Base-by-base conservation (phyloP, 257 asterid genomes). In the Primulina eburnea region DNA sequence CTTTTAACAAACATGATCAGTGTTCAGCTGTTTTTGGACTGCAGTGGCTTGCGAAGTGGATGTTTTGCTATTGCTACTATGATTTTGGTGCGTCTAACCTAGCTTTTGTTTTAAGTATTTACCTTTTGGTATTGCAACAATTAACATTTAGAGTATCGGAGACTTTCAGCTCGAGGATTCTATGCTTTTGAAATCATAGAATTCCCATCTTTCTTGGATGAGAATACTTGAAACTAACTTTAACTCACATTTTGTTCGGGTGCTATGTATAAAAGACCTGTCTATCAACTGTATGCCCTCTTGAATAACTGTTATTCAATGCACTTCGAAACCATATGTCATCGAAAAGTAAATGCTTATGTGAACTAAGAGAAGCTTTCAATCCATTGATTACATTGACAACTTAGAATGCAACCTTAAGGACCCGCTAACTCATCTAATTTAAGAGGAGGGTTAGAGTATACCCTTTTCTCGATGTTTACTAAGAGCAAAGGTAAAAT, bases 11-110 rank as follows among this genome's bases (percentile, higher is more conserved):
- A 26, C 9, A n/a, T 78, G 67, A 68, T 30, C 34, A 32, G n/a
- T 33, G 68, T 30, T 72, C 55, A 65, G 18, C 56, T 68, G 67
- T 64, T 79, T 73, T 47, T 75, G 71, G 24, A 81, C 26, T 75
- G 81, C 83, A 84, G 87, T 62, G 89, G 89, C 65, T 64, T 84
- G 83, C 87, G 87, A 60, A 80, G 85, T 73, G 85, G 87, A 67
- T 79, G 85, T 71, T 84, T 84, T 52, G 89, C 87, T 62, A 60
- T 80, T 65, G 85, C 85, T 60, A 84, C 82, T 74, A 74, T 64
- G 67, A 82, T 80, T 37, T 66, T 84, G 87, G 89, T 84, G 72
- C 50, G 82, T 76, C 61, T 59, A 67, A 70, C 68, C 75, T 76
- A 11, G 65, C 53, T 24, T 56, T 70, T 66, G 7, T 47, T 75